Conservation (phyloP, 495 filamentous ascomycete genomes). For the Chaetomium cochliodes region DNA sequence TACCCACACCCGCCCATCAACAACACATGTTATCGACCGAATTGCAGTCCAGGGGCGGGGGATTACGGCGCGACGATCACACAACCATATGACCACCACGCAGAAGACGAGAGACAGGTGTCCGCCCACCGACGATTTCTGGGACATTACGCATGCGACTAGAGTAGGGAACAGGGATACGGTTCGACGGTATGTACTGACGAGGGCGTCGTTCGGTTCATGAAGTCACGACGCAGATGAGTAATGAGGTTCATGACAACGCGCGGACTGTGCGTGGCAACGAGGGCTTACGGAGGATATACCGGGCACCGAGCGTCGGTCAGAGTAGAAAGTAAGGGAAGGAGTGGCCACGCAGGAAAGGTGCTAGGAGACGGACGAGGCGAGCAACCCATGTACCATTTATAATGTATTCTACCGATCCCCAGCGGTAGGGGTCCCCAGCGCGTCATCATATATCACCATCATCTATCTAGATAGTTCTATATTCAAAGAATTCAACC, state of each 20-base stretch:
- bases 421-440: background rate
- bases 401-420: background rate
- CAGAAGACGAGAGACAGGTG: background rate
- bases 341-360: background rate
- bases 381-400: background rate
- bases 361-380: too few species aligned
- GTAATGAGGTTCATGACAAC: constrained; percentile 8
- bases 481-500: background rate
- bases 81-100: background rate
- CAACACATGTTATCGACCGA: background rate
- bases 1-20: background rate
- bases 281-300: too few species aligned
- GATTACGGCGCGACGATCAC: background rate
- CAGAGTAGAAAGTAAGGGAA: background rate
- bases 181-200: background rate
- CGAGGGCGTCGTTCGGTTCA: background rate
- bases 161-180: background rate
- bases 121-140: background rate
- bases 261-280: background rate
- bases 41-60: background rate
- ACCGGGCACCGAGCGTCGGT: too few species aligned
- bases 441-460: background rate
- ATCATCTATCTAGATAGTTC: background rate
- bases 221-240: constrained; percentile 13
- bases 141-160: background rate